Evolutionary conservation across 139 green algal species (phyloP), one percentile per base, ranked within the genome.

Genomic region (Monoraphidium neglectum): DNA sequence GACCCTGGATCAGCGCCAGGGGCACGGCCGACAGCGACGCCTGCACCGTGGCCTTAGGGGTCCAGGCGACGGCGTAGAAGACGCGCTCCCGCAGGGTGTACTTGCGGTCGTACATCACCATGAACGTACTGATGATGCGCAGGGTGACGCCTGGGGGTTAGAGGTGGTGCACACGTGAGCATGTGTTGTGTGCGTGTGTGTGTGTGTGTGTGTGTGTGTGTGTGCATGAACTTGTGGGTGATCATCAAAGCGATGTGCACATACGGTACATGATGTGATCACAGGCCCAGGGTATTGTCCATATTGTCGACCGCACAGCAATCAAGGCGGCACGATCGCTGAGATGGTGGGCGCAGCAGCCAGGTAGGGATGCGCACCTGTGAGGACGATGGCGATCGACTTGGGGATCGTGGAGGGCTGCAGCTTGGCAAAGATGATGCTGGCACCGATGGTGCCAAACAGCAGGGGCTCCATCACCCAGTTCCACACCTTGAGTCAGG

Each of bases 1-100:
- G 66, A 32, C 28, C 15, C n/a, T 83, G 30, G 28, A 91, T 91
- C 33, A 93, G 60, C 5, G 81, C 74, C 35, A 89, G 54, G 0
- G 88, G 88, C 12, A 77, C 70, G 2, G 77, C 67, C 2, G 81
- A 86, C 68, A 94, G 84, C 0, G 91, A 87, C 3, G 92, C 92
- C 77, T 97, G 93, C 76, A 97, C 92, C 0, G 92, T 95, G 8
- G 91, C 92, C 80, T 97, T 97, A 56, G 93, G 92, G 0, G 88
- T 87, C 93, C 93, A 97, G 5, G 92, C 86, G 47, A 94, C 54
- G 0, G 89, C 89, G 37, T 91, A 87, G 84, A 96, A 97, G 1
- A 90, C 28, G 28, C 81, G 74, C 86, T 97, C 93, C 28, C 82
- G 86, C 28, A 35, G 70, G 38, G 2, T 70, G 90, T 82, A 93